Percentiles rank a stretch among this genome's conserved stretches.
phyloP scores from a whole-genome alignment of 2,329 filamentous ascomycete genomes.

The Penicillium concentricum region DNA sequence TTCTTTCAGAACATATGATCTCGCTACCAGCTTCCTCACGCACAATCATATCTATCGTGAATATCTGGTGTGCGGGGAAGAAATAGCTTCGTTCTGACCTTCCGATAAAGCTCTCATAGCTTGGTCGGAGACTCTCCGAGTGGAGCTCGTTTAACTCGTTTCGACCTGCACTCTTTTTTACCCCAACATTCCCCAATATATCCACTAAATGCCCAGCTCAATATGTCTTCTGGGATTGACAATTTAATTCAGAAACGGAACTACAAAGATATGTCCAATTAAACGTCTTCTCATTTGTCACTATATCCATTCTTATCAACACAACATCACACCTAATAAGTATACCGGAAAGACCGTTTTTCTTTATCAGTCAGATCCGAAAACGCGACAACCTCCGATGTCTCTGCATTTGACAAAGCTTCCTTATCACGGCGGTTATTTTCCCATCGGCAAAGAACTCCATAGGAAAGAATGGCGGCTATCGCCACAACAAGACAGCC shows the following conservation, averaged over 20 bases:
- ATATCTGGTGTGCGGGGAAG: not conserved
- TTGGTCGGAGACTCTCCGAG: not conserved
- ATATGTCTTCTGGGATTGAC: too few relatives aligned
- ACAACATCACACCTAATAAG: slow-evolving; percentile 12
- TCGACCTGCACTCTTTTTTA: not conserved
- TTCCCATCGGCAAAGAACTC: slow-evolving; percentile 21
- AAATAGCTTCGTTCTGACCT: slow-evolving; percentile 4
- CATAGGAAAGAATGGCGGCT: slow-evolving; percentile 20
- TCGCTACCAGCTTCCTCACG: slow-evolving; percentile 3
- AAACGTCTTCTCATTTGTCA: not conserved
- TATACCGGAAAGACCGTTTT: slow-evolving; percentile 24
- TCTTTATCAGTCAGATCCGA: slow-evolving; percentile 26
- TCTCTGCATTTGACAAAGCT: slow-evolving; percentile 3
- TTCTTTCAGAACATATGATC: not conserved
- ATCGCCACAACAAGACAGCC: slow-evolving; percentile 22
- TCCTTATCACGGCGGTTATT: slow-evolving; percentile 20
- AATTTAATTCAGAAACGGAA: not conserved
- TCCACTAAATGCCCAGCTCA: too few relatives aligned
- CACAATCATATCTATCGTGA: not conserved
- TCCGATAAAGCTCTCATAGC: not conserved
- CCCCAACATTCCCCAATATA: not conserved
- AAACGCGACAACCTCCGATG: slow-evolving; percentile 16
- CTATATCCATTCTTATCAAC: not conserved
- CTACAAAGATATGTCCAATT: not conserved
- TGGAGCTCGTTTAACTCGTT: not conserved